phyloP scores from a whole-genome alignment of 371 early-diverging fungal species.

The Zancudomyces culisetae region DNA sequence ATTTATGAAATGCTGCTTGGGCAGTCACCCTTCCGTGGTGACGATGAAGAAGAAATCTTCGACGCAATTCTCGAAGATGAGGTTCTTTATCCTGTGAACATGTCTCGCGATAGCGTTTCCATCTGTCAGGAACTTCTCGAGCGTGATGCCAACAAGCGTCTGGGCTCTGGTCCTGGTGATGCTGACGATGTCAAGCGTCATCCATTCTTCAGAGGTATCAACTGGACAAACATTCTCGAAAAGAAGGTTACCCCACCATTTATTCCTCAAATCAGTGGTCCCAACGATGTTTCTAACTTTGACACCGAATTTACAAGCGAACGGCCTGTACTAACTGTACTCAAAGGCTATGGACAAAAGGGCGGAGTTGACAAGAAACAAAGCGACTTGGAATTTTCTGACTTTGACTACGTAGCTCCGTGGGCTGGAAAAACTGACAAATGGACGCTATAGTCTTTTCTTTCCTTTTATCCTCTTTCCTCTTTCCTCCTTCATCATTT shows the following conservation, averaged over 20 bases:
- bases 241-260: slow-evolving; percentile 74
- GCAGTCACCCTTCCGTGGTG: slow-evolving; percentile 82
- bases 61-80: slow-evolving; percentile 84
- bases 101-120: slow-evolving; percentile 71
- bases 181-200: slow-evolving; percentile 81
- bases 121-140: slow-evolving; percentile 70
- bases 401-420: slow-evolving; percentile 78
- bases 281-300: slow-evolving; percentile 86
- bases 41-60: slow-evolving; percentile 88
- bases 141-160: slow-evolving; percentile 68
- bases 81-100: slow-evolving; percentile 71
- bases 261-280: slow-evolving; percentile 55
- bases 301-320: slow-evolving; percentile 86
- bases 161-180: slow-evolving; percentile 65
- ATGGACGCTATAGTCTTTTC: slow-evolving; percentile 16
- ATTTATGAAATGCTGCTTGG: slow-evolving; percentile 95
- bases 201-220: slow-evolving; percentile 79
- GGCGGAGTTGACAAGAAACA: slow-evolving; percentile 42
- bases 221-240: slow-evolving; percentile 77
- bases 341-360: too few relatives aligned
- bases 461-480: neutral
- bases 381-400: slow-evolving; percentile 83
- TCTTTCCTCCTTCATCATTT: neutral
- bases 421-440: slow-evolving; percentile 42
- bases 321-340: slow-evolving; percentile 70